phyloP scores from a whole-genome alignment of 2,329 filamentous ascomycete species.

The Apiospora phragmitis region DNA sequence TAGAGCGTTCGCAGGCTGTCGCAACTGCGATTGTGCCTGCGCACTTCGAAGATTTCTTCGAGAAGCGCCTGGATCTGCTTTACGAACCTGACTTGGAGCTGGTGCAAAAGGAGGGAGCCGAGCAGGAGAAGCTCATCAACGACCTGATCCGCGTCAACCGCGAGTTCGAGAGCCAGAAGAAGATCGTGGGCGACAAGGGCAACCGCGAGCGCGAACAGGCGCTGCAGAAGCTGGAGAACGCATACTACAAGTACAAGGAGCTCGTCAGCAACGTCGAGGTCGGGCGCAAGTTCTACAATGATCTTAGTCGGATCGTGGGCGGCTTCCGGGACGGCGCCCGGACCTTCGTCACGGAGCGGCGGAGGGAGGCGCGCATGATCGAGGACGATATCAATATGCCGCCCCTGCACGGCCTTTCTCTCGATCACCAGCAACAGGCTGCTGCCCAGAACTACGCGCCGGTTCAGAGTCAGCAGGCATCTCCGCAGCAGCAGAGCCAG shows the following conservation, averaged over 20 bases:
- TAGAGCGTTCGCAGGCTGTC: conserved; percentile 79
- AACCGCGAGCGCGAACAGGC: conserved; percentile 79
- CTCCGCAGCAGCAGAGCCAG: conserved; percentile 17
- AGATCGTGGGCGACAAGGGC: conserved; percentile 60
- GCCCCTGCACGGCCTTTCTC: conserved; percentile 27
- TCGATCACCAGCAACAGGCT: conserved; percentile 18
- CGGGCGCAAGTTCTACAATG: conserved; percentile 95
- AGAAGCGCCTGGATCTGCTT: conserved; percentile 69
- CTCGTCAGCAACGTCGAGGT: conserved; percentile 89
- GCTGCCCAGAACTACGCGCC: conserved; percentile 2
- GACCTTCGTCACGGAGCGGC: conserved; percentile 76
- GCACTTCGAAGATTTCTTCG: conserved; percentile 91
- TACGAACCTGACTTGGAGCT: conserved; percentile 79
- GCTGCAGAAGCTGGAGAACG: conserved; percentile 84
- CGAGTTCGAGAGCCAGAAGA: conserved; percentile 72
- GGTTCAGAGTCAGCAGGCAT: background rate
- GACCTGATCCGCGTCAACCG: conserved; percentile 75
- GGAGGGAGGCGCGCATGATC: conserved; percentile 76
- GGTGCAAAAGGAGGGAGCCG: conserved; percentile 68
- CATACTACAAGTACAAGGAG: conserved; percentile 95
- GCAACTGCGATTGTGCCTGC: conserved; percentile 82
- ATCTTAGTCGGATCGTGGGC: conserved; percentile 83
- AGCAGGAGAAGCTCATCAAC: conserved; percentile 71
- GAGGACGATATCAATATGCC: conserved; percentile 36
- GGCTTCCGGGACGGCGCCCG: conserved; percentile 75